Conservation (phyloP, 331 rosid species). For the Malus hybrid region DNA sequence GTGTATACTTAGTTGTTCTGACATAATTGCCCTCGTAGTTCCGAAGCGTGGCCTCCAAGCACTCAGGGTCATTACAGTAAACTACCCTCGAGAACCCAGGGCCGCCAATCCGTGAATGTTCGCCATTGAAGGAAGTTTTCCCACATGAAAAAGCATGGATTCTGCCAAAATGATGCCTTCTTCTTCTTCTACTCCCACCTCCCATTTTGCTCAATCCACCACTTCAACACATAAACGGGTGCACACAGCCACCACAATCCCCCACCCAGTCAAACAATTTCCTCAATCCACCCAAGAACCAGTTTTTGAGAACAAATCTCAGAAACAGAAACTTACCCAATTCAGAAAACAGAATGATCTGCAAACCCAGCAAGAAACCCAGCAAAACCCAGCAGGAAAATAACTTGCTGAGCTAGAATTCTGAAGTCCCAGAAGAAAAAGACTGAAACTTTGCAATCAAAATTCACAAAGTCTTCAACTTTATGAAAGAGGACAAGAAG, state of each 20-base stretch:
- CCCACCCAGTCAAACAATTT: neutral
- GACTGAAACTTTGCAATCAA: neutral
- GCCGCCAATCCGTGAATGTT: constrained; percentile 81
- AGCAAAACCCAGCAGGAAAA: neutral
- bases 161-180: constrained; percentile 58
- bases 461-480: neutral
- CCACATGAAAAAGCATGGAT: constrained; percentile 79
- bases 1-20: constrained; percentile 74
- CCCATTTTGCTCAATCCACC: constrained; percentile 25
- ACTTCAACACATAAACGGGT: neutral
- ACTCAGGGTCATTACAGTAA: constrained; percentile 55
- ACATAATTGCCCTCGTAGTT: constrained; percentile 66
- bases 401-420: neutral
- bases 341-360: neutral
- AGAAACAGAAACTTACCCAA: neutral
- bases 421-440: neutral
- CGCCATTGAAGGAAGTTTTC: constrained; percentile 51
- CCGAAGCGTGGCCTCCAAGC: constrained; percentile 25
- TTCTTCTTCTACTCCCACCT: constrained; percentile 51
- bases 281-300: neutral
- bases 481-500: neutral
- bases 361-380: neutral
- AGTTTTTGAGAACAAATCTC: neutral
- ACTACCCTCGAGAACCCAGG: constrained; percentile 91
- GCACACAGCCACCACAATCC: neutral